Conservation (phyloP, 371 early-diverging fungal genomes). For the Mortierella sp. region DNA sequence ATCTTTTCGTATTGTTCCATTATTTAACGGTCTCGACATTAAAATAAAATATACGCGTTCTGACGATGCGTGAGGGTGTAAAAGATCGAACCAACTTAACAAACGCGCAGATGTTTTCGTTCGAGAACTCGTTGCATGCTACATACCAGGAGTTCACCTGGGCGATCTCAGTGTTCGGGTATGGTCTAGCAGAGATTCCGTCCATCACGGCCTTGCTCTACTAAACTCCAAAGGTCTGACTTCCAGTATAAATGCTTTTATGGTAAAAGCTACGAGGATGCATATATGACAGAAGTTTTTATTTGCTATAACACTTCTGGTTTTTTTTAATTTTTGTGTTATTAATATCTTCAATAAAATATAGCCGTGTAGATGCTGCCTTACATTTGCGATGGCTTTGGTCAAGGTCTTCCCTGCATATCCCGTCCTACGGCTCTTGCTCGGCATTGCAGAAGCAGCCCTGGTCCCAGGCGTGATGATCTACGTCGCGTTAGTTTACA, state of each 20-base stretch:
- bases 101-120: conserved; percentile 38
- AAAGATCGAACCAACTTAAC: conserved; percentile 39
- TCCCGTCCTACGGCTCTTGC: conserved; percentile 19
- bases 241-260: conserved; percentile 37
- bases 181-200: conserved; percentile 47
- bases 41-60: too few relatives aligned
- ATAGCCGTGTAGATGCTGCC: conserved; percentile 28
- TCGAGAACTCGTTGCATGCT: conserved; percentile 24
- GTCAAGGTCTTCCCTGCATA: conserved; percentile 7
- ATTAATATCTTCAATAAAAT: neutral
- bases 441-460: conserved; percentile 38
- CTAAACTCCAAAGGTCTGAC: conserved; percentile 39
- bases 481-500: conserved; percentile 49
- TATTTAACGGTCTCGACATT: too few relatives aligned
- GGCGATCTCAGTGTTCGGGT: conserved; percentile 39
- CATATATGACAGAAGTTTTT: too few relatives aligned
- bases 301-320: too few relatives aligned
- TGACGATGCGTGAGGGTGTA: too few relatives aligned
- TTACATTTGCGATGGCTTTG: conserved; percentile 34
- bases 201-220: conserved; percentile 40
- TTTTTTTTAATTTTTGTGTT: neutral
- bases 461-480: conserved; percentile 42
- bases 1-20: too few relatives aligned
- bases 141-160: conserved; percentile 28
- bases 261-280: conserved; percentile 19